Conservation (phyloP, 176 grass and related monocot genomes). For the Phoenix dactylifera region DNA sequence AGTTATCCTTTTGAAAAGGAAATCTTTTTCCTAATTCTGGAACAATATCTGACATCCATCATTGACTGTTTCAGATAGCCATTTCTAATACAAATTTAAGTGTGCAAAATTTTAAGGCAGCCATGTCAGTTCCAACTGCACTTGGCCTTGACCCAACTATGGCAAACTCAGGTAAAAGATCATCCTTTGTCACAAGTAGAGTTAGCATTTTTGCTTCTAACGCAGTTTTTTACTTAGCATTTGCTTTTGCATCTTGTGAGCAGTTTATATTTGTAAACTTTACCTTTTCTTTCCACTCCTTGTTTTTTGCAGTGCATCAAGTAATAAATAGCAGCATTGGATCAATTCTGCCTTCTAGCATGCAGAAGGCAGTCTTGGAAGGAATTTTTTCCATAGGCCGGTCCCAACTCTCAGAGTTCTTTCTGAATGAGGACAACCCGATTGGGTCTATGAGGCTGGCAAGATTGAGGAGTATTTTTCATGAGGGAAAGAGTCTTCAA, state of each 20-base stretch:
- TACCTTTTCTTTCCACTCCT: not conserved
- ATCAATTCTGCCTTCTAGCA: constrained; percentile 54
- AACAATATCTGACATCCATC: constrained; percentile 7
- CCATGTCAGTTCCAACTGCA: constrained; percentile 79
- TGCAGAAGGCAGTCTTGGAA: constrained; percentile 64
- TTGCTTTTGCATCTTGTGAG: not conserved
- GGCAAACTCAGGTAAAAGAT: constrained; percentile 75
- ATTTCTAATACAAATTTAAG: constrained; percentile 82
- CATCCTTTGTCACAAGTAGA: not conserved
- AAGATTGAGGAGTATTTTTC: constrained; percentile 74
- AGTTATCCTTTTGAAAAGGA: constrained; percentile 11
- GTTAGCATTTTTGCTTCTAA: constrained; percentile 4
- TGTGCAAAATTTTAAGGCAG: constrained; percentile 83
- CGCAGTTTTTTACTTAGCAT: constrained; percentile 5
- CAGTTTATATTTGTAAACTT: too few species aligned
- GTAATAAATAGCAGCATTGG: constrained; percentile 63
- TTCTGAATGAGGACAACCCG: constrained; percentile 85
- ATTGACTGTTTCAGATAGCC: constrained; percentile 65
- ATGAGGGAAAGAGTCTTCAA: constrained; percentile 88
- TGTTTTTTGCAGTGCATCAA: constrained; percentile 45
- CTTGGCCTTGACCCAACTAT: constrained; percentile 87
- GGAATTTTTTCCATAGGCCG: constrained; percentile 78
- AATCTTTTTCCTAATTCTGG: constrained; percentile 1
- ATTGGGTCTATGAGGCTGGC: constrained; percentile 52
- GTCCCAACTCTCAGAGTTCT: constrained; percentile 67